Base-by-base conservation (phyloP, 805 yeast species). In the Huiozyma sinensis region DNA sequence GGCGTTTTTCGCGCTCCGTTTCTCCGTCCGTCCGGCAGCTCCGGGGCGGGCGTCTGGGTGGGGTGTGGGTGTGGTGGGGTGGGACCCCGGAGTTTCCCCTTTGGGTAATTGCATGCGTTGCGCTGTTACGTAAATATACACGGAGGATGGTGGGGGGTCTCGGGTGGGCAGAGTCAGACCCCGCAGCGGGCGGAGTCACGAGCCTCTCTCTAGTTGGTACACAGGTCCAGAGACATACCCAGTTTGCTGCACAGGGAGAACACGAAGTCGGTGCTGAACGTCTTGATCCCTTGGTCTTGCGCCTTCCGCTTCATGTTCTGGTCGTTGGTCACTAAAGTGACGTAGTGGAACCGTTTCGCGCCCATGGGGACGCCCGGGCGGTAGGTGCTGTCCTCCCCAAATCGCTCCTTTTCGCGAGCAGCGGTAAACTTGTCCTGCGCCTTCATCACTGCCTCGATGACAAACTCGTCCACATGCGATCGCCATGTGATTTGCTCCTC, bases 401-500 rank as follows among this genome's bases (percentile, higher is more conserved):
- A 1, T 33, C 36, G 24, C 13, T 38, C 29, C 24, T 2, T 6
- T 17, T 36, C 36, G 17, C n/a, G 27, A 17, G 28, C 13, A 37
- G 35, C 37, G 31, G 42, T 43, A 28, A 47, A 43, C 40, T 47
- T 50, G 8, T 42, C 31, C 47, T 50, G 51, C 44, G 52, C 53
- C 44, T 47, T 48, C 68, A 70, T 57, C 68, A 66, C 35, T 70
- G 74, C 58, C 72, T 76, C 61, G 72, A 68, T 58, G 42, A 81
- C 79, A 34, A 81, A 72, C 52, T 81, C 86, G 60, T 82, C 90
- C 7, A 83, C 82, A 51, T 75, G 77, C 11, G 79, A 69, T 58
- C 84, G 69, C 90, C 89, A 82, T 38, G 76, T 74, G 38, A 77
- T 75, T 54, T 81, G 81, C 54, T 77, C 77, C 57, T 82, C 88